Evolutionary conservation across 2,329 filamentous ascomycete genomes (phyloP).

Genomic region (Penicillium sp.): DNA sequence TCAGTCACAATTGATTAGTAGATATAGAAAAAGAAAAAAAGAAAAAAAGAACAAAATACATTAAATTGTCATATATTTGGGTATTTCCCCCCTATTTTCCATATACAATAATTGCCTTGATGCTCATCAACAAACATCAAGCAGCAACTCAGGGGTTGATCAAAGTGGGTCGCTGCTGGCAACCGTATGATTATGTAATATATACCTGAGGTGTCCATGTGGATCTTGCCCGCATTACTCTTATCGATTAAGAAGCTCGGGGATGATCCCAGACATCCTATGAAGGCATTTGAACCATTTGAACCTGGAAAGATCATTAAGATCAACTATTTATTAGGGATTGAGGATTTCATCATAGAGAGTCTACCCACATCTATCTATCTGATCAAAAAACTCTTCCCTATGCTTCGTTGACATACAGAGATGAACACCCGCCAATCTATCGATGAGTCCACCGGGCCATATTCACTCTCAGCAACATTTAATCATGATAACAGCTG

Average conservation of each 20-base stretch:
- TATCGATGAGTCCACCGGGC: constrained; percentile 73
- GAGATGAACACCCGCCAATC: constrained; percentile 86
- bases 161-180: constrained; percentile 27
- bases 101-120: not conserved
- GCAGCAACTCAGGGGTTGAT: constrained; percentile 29
- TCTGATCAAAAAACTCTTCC: not conserved
- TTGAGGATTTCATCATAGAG: not conserved
- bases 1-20: constrained; percentile 9
- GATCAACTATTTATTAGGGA: not conserved
- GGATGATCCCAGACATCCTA: constrained; percentile 2
- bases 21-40: not conserved
- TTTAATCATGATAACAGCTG: constrained; percentile 85
- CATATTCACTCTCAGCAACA: constrained; percentile 74
- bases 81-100: not conserved
- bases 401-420: constrained; percentile 13
- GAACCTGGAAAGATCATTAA: not conserved
- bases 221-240: constrained; percentile 26
- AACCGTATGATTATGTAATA: constrained; percentile 23
- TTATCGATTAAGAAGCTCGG: constrained; percentile 19
- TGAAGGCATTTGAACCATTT: not conserved
- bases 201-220: constrained; percentile 16
- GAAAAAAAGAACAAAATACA: not conserved
- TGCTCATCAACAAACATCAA: not conserved
- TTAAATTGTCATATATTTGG: not conserved
- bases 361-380: not conserved